Base-by-base conservation (phyloP, 768 basidiomycete genomes). In the Leccinellum rugosiceps region DNA sequence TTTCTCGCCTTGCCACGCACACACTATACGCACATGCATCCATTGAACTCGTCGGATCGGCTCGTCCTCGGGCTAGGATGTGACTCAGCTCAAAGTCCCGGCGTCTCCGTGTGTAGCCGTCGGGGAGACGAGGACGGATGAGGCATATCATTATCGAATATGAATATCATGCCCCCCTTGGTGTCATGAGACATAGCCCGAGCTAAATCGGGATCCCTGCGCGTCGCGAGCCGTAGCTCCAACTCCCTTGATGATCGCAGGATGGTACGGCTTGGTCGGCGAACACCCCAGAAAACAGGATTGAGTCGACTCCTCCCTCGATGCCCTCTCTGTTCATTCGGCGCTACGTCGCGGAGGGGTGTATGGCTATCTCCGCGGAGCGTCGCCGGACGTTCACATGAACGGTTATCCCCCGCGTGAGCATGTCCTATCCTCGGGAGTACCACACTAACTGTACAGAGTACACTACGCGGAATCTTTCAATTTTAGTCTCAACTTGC, bases 201-300 rank as follows among this genome's bases (percentile, higher is more conserved):
- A n/a, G 14, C 55, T 44, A 60, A 60, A 34, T 58, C 11, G 8
- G 32, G 48, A 17, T 17, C 28, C 11, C 43, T 51, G 3, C 34
- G n/a, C 34, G 45, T 19, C 44, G 30, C 30, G 9, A 31, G 30
- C 30, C 1, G 30, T 31, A 31, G 30, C 30, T 31, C 30, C 30
- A 38, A 6, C 23, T 30, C 47, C 66, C 65, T 55, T 66, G 28
- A 63, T 63, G 64, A 59, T 56, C 64, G 59, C 59, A 58, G 50
- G 21, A 8, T 41, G 34, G 9, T 14, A 52, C 2, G 23, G 28
- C 9, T 45, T 43, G 35, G 32, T 50, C 21, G n/a, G n/a, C n/a
- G 31, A 25, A 41, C 41, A 38, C 17, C 35, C 35, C 35, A 38
- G 26, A 28, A 6, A 55, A 48, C 15, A 13, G 13, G 34, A 15